Evolutionary conservation across 116 monocot genomes (phyloP), one percentile per base, ranked within the genome.

Genomic region (Zostera marina): DNA sequence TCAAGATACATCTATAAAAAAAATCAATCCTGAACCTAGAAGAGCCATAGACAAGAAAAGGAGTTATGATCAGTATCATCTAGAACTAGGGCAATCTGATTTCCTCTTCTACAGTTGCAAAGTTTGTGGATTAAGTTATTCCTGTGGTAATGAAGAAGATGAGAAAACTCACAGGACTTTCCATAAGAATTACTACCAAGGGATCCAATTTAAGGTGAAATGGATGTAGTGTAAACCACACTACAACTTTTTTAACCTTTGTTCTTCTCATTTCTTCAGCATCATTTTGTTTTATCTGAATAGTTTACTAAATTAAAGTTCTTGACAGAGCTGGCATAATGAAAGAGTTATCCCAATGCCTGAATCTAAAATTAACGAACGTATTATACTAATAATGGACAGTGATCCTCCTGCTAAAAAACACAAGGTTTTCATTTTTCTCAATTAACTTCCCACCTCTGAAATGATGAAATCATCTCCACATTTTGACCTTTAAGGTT

Each of bases 151-250:
- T 8, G 76, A 80, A 23, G 74, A 25, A 11, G 92, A 92, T 51
- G 87, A 92, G 68, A 77, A 84, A 56, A 43, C 71, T 60, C 93
- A 93, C 61, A 79, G 73, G 41, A 20, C 41, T 12, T 87, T 73
- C 58, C 93, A 93, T 62, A 79, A 74, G 63, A 74, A 75, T 25
- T 84, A 77, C 32, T 47, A 61, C 19, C 71, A 73, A 22, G 84
- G 93, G 14, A 68, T 84, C 47, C 71, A 60, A 23, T 84, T 93
- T 61, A 84, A 84, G 88, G 93, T 93, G 45, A 38, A 57, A 44
- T 5, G 44, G 7, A 25, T 40, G 23, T 6, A 7, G 10, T 2
- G 8, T 39, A 32, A 39, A 6, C 8, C 16, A 32, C n/a, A 51
- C 21, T 20, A 25, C 6, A 47, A 17, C 23, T 11, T 16, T 22